Base-by-base conservation (phyloP, 192 early-diverging fungal species). In the Coemansia sp. region DNA sequence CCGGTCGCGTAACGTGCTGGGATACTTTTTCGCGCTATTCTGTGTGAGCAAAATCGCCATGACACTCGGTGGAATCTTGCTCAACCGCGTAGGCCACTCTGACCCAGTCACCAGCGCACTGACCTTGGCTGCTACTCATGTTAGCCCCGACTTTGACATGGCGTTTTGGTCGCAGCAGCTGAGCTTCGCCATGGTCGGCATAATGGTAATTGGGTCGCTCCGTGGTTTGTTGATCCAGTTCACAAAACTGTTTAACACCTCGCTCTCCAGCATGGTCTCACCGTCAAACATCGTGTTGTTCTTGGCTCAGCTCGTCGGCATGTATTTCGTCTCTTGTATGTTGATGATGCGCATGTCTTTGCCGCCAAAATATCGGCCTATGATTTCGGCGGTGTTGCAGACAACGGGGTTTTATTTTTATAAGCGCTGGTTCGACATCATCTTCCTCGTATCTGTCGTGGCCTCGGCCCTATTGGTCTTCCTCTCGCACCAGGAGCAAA, bases 401-500 rank as follows among this genome's bases (percentile, higher is more conserved):
- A 83, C 88, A 12, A 88, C 95, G 15, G 92, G 95, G 56, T 95
- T 97, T 65, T 84, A 92, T 73, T 97, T 93, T 71, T 98, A 94
- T 77, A 89, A 92, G 69, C 89, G 89, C 53, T 97, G 95, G 96
- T 95, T 94, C 62, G 96, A 98, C 78, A 85, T 92, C 8, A 94
- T 96, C 15, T 96, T 95, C 76, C 73, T 98, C 43, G 83, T 94
- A 16, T 88, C 90, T n/a, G 93, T 93, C 0, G 64, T 92, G 10
- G 71, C 87, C 11, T 92, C 90, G 34, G 85, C 87, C 8, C 74
- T 87, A 18, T 85, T 97, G 47, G 78, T 95, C 39, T 93, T 89
- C 67, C 70, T 91, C 62, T 83, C 88, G 41, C 87, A 91, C 65
- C 87, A 84, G 59, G 87, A 87, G 62, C 84, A 79, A 67, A 62